A percentile compares a stretch with the other conserved stretches of the same genome.
Evolutionary conservation across 768 basidiomycete species (phyloP).

Genomic region (Nidularia pulvinata): DNA sequence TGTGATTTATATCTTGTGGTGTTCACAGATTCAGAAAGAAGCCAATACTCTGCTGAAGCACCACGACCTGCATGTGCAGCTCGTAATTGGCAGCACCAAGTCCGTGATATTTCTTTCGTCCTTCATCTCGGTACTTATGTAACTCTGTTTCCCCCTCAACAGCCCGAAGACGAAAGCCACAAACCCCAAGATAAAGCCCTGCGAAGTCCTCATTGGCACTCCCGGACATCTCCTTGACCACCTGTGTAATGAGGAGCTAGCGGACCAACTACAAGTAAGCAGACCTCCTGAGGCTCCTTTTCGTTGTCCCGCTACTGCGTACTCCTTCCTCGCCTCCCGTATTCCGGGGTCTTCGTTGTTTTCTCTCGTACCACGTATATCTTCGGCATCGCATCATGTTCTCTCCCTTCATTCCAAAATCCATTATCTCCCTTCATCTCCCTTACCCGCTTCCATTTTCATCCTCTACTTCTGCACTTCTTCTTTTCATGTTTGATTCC

Average conservation of each 20-base stretch:
- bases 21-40: constrained; percentile 67
- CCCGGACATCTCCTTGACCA: constrained; percentile 79
- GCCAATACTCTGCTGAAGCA: constrained; percentile 43
- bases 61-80: constrained; percentile 38
- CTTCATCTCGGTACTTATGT: not conserved
- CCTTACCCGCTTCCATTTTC: too few relatives aligned
- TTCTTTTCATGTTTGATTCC: too few relatives aligned
- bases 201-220: constrained; percentile 69
- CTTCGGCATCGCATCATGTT: too few relatives aligned
- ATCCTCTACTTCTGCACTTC: too few relatives aligned
- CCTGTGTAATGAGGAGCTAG: constrained; percentile 34
- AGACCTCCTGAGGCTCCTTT: constrained; percentile 62
- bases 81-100: constrained; percentile 60
- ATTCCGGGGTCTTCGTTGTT: too few relatives aligned
- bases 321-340: too few relatives aligned
- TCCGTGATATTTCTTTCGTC: constrained; percentile 12
- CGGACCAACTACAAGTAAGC: constrained; percentile 31
- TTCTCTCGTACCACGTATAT: too few relatives aligned
- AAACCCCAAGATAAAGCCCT: constrained; percentile 20
- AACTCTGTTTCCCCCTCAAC: constrained; percentile 7
- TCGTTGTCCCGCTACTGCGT: constrained; percentile 73
- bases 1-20: too few relatives aligned
- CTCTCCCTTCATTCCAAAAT: too few relatives aligned
- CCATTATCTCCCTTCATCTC: too few relatives aligned
- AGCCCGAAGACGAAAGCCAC: constrained; percentile 10